Evolutionary conservation across 306 rosid species (phyloP).

Genomic region (Cicer judaicum): DNA sequence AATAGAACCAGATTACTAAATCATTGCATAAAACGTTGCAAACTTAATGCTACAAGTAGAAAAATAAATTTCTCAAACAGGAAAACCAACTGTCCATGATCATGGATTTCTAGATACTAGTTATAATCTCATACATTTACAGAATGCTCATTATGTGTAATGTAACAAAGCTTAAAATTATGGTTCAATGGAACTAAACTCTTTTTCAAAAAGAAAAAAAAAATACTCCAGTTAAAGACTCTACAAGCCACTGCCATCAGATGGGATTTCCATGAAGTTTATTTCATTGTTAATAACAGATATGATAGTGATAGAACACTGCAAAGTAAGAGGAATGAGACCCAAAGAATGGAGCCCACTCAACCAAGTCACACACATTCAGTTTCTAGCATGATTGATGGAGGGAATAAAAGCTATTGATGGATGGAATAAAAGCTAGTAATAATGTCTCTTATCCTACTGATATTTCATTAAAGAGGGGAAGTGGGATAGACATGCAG

Average conservation of each 20-base stretch:
- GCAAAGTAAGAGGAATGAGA: no score
- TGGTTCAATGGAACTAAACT: conserved; percentile 1
- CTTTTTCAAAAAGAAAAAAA: not conserved
- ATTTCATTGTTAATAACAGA: conserved; percentile 49
- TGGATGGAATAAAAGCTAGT: no score
- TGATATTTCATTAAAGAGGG: no score
- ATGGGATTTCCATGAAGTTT: conserved; percentile 48
- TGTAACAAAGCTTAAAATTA: conserved; percentile 6
- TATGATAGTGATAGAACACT: no score
- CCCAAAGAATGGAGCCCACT: no score
- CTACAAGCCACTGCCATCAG: conserved; percentile 55
- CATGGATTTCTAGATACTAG: not conserved
- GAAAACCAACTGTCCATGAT: not conserved
- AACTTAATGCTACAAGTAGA: not conserved
- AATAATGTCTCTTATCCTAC: no score
- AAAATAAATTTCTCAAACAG: not conserved
- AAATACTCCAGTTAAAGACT: not conserved
- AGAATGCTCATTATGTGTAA: not conserved
- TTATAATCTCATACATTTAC: not conserved
- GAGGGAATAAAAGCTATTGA: no score
- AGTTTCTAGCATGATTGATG: no score
- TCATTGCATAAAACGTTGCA: not conserved
- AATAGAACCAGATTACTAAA: not conserved
- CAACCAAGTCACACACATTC: no score
- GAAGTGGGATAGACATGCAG: no score